Evolutionary conservation across 345 rosid genomes (phyloP), one percentile per base, ranked within the genome.

Genomic region (Brassica cretica): DNA sequence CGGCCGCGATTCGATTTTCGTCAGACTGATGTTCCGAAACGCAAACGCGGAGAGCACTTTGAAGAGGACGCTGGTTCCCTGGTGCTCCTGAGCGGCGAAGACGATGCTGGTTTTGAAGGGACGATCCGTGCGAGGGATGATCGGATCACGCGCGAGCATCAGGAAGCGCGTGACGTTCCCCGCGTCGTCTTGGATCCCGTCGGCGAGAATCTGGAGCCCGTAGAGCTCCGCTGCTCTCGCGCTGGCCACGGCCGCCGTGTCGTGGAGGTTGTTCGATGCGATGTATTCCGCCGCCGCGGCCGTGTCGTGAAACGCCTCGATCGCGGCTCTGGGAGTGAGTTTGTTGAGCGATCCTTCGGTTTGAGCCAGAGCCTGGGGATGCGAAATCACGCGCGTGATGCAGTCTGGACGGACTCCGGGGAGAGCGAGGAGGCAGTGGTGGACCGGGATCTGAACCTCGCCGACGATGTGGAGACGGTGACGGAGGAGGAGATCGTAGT

Each of bases 21-120:
- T 95, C 75, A 95, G 66, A 59, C 86, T 95, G 30, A 95, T 93
- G 84, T 95, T 87, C 71, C 99, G 79, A 74, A 95, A 95, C 4
- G 98, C 98, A 68, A 95, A 95, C 11, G 99, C 98, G 6, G 96
- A 89, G 1, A 95, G 80, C 59, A 93, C 99, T 83, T 95, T 93
- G 84, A 95, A 95, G 18, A 95, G 86, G 53, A 91, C 96, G 76
- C 98, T 87, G 2, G 92, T 95, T 19, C 99, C 98, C 55, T 93
- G 83, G 44, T 91, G 96, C 29, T 93, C 88, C 41, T 95, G 97
- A 61, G 94, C 94, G 1, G 99, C 98, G 79, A 95, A 95, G 49
- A 95, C 99, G 78, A 93, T 95, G 84, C 98, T 93, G 1, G 99
- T 95, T 83, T 93, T 95, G 82, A 93, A 95, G 4, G 99, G 99